These are phyloP conservation scores for Galeopsis tetrahit DNA, from an alignment of 257 asterid species.

Conservation along the genomic window DNA sequence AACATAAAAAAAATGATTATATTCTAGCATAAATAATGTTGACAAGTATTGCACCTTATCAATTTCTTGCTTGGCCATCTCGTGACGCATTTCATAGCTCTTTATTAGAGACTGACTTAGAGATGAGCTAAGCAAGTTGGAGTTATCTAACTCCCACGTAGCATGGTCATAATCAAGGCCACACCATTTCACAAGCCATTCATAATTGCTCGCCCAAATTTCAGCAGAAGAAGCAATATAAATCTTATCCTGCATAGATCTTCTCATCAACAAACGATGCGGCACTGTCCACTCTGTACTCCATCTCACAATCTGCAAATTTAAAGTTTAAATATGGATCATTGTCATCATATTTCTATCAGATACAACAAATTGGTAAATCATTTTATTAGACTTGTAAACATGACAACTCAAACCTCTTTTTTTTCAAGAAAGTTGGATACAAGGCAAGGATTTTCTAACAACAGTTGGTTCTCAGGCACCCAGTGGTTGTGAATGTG, in stretches of 20 bases:
- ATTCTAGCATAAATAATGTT: conserved; percentile 17
- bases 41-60: conserved; percentile 50
- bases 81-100: conserved; percentile 53
- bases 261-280: conserved; percentile 62
- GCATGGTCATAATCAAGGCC: conserved; percentile 67
- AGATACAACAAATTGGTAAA: conserved; percentile 7
- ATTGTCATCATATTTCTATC: conserved; percentile 12
- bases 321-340: conserved; percentile 17
- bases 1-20: conserved; percentile 1
- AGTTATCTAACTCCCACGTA: conserved; percentile 74
- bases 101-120: conserved; percentile 51
- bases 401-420: conserved; percentile 46
- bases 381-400: conserved; percentile 5
- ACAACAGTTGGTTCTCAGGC: conserved; percentile 55
- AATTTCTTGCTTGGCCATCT: conserved; percentile 44
- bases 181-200: conserved; percentile 83
- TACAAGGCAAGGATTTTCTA: conserved; percentile 50
- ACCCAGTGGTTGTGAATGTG: conserved; percentile 80
- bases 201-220: conserved; percentile 50
- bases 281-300: conserved; percentile 68
- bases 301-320: conserved; percentile 57
- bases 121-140: conserved; percentile 50
- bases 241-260: conserved; percentile 48
- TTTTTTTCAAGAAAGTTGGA: conserved; percentile 45
- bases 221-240: conserved; percentile 40